Evolutionary conservation across 768 basidiomycete genomes (phyloP).

Genomic region (Calocera viscosa): DNA sequence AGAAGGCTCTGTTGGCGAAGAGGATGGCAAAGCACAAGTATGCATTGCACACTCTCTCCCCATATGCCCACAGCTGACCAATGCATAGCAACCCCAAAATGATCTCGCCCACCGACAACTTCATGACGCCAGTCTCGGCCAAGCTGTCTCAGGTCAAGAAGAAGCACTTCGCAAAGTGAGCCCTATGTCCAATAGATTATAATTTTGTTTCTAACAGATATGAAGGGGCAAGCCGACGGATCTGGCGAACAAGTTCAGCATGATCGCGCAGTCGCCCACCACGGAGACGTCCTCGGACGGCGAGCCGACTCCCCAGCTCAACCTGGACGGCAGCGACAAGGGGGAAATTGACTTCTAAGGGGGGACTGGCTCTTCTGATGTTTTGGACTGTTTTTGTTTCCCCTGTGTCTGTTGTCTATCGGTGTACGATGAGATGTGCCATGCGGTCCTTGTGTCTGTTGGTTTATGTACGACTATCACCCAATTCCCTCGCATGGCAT

Average conservation of each 20-base stretch:
- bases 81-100: constrained; percentile 63
- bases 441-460: constrained; percentile 1
- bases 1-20: constrained; percentile 86
- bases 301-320: not conserved
- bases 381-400: not conserved
- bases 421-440: constrained; percentile 8
- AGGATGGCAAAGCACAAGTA: constrained; percentile 75
- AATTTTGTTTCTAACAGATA: not conserved
- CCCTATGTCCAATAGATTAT: constrained; percentile 10
- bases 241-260: constrained; percentile 5
- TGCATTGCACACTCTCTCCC: not conserved
- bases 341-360: not conserved
- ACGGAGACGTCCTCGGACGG: not conserved
- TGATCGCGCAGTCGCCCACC: not conserved
- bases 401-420: not conserved
- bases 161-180: constrained; percentile 84
- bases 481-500: constrained; percentile 3
- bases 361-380: not conserved
- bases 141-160: constrained; percentile 85
- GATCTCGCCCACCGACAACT: constrained; percentile 87
- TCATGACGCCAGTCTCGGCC: constrained; percentile 87
- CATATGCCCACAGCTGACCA: not conserved
- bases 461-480: constrained; percentile 6
- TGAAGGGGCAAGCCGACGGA: not conserved
- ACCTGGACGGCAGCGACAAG: not conserved